A percentile compares a stretch with the other conserved stretches of the same genome.
Conservation (phyloP, 1,284 basidiomycete genomes). For the Tremellales sp. region DNA sequence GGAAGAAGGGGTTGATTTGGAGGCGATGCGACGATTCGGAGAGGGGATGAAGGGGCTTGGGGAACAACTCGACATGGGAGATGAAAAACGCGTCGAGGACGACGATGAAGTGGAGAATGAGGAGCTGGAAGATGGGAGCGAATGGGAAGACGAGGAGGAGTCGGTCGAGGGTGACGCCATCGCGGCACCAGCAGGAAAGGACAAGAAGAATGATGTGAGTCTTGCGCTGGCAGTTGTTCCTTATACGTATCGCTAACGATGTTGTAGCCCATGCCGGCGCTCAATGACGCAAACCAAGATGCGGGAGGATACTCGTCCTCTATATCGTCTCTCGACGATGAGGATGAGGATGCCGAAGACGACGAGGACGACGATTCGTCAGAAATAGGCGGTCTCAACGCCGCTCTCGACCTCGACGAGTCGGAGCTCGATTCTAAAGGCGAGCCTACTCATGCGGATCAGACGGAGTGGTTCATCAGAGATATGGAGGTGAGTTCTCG, state of each 20-base stretch:
- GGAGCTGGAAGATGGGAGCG: conserved; percentile 4
- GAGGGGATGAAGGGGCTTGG: conserved; percentile 29
- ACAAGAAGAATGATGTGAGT: conserved; percentile 13
- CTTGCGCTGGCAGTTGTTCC: no score
- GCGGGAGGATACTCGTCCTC: conserved; percentile 20
- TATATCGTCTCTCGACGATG: conserved; percentile 4
- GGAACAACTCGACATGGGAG: conserved; percentile 12
- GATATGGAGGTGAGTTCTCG: conserved; percentile 60
- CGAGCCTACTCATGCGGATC: conserved; percentile 55
- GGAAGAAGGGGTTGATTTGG: conserved; percentile 16
- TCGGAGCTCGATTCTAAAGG: conserved; percentile 37
- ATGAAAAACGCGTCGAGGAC: conserved; percentile 12
- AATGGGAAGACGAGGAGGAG: conserved; percentile 11
- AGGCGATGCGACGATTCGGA: conserved; percentile 13
- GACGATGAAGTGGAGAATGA: conserved; percentile 12
- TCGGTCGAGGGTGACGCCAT: conserved; percentile 5
- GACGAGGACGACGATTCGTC: conserved; percentile 11
- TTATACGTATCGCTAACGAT: no score
- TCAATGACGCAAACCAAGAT: conserved; percentile 18
- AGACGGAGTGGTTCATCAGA: conserved; percentile 63
- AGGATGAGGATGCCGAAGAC: conserved; percentile 4
- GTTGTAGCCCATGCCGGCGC: no score
- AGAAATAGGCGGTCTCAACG: conserved; percentile 5
- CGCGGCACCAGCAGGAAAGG: neutral
- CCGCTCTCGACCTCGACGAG: conserved; percentile 14